A percentile compares a stretch with the other conserved stretches of the same genome.
phyloP scores from a whole-genome alignment of 768 basidiomycete genomes.

The Epithele typhae region DNA sequence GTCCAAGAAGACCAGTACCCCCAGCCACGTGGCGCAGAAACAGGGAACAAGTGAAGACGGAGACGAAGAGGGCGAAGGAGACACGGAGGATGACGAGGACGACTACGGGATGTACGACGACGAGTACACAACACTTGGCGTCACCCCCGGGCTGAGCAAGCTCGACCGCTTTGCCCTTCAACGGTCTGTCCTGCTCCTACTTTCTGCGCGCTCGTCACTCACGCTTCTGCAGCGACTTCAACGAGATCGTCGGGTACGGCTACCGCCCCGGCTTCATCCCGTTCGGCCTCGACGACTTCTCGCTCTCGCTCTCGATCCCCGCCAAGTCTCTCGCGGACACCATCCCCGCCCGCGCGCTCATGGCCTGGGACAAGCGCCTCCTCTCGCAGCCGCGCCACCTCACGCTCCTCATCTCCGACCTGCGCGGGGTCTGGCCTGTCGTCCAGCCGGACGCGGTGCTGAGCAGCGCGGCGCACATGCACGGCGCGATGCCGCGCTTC shows the following conservation, averaged over 20 bases:
- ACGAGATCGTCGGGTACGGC: constrained; percentile 50
- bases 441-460: constrained; percentile 41
- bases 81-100: constrained; percentile 32
- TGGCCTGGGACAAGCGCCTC: constrained; percentile 71
- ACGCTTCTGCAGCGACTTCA: constrained; percentile 45
- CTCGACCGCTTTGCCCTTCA: constrained; percentile 17
- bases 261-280: constrained; percentile 59
- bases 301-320: constrained; percentile 54
- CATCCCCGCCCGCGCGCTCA: constrained; percentile 60
- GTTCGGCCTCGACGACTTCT: constrained; percentile 46
- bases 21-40: constrained; percentile 3
- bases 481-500: constrained; percentile 41
- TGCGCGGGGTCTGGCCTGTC: constrained; percentile 50
- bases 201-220: constrained; percentile 2
- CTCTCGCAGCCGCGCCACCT: constrained; percentile 54
- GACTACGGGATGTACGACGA: constrained; percentile 13
- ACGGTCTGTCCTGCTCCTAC: background rate
- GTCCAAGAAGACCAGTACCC: constrained; percentile 19
- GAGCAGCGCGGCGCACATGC: constrained; percentile 28
- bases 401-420: constrained; percentile 60
- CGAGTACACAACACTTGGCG: constrained; percentile 1
- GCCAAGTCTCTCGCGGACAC: constrained; percentile 44
- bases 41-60: constrained; percentile 23
- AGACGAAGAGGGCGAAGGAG: constrained; percentile 35
- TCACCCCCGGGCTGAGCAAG: background rate